Percentiles rank a stretch among this genome's conserved stretches.
Evolutionary conservation across 2,329 filamentous ascomycete species (phyloP).

Genomic region (Colletotrichum cordylinicola): DNA sequence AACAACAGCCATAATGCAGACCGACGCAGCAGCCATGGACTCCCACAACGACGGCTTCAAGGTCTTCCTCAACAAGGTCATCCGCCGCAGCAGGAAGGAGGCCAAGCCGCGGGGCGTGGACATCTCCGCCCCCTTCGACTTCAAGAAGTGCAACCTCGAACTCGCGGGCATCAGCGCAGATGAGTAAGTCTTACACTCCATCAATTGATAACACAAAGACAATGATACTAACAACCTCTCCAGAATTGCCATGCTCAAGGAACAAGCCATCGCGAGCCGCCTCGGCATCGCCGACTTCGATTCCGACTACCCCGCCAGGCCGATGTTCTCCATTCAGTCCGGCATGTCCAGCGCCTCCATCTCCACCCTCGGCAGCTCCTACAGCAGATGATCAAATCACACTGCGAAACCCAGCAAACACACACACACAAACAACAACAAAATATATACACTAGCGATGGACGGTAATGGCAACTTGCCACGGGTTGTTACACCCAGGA

Average conservation of each 20-base stretch:
- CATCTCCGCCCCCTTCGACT: constrained; percentile 64
- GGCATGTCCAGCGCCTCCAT: constrained; percentile 14
- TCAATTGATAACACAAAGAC: neutral
- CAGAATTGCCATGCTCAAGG: constrained; percentile 55
- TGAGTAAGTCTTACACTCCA: constrained; percentile 51
- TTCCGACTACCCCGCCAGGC: constrained; percentile 5
- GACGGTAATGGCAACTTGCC: constrained; percentile 6
- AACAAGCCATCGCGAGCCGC: constrained; percentile 56
- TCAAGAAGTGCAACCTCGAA: constrained; percentile 57
- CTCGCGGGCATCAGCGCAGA: constrained; percentile 63
- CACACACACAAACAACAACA: neutral
- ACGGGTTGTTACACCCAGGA: neutral
- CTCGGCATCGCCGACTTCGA: constrained; percentile 48
- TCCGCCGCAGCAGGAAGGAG: constrained; percentile 46
- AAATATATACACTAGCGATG: neutral
- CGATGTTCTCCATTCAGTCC: constrained; percentile 16
- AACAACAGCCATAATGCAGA: constrained; percentile 1
- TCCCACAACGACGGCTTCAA: constrained; percentile 49
- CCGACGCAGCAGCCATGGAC: constrained; percentile 25
- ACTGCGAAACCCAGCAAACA: neutral
- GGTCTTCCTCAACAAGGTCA: constrained; percentile 49
- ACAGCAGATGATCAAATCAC: neutral
- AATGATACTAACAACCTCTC: constrained; percentile 1
- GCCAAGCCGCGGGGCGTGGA: constrained; percentile 44
- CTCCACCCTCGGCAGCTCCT: constrained; percentile 15